These are phyloP conservation scores for Cystofilobasidium bisporidii DNA, from an alignment of 768 basidiomycete genomes.

Conservation along the genomic window DNA sequence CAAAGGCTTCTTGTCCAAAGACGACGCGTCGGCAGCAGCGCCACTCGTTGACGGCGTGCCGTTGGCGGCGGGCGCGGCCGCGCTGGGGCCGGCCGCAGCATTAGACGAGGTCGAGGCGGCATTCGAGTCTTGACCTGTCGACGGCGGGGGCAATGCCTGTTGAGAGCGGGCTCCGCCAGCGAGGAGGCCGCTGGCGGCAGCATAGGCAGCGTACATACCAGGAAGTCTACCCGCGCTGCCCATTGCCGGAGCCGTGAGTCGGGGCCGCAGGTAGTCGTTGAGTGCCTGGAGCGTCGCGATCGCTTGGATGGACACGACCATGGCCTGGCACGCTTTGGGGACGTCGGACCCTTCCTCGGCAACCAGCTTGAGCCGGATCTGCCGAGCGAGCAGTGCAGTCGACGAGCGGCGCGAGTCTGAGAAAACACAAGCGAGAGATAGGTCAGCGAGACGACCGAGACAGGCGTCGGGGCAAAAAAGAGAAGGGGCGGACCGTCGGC, in stretches of 20 bases:
- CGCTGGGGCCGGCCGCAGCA: neutral
- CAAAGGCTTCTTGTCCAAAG: conserved; percentile 37
- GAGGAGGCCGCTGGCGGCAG: conserved; percentile 58
- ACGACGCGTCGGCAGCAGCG: conserved; percentile 41
- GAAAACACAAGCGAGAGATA: neutral
- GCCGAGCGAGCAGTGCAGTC: conserved; percentile 71
- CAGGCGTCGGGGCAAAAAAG: neutral
- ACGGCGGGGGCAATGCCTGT: neutral
- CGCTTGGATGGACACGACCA: conserved; percentile 94
- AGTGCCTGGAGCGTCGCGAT: conserved; percentile 96
- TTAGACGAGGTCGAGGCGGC: conserved; percentile 8
- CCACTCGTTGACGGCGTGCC: conserved; percentile 10
- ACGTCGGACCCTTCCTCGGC: conserved; percentile 82
- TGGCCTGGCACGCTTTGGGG: conserved; percentile 64
- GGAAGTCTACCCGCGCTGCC: conserved; percentile 49
- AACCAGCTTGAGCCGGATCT: conserved; percentile 77
- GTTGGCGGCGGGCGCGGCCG: neutral
- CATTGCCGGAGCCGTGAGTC: conserved; percentile 54
- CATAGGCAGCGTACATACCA: conserved; percentile 82
- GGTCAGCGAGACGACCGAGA: neutral
- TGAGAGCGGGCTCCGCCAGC: conserved; percentile 39
- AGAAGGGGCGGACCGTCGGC: conserved; percentile 54
- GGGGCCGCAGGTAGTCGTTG: conserved; percentile 88
- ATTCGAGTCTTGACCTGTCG: conserved; percentile 9
- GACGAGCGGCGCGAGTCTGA: conserved; percentile 83